Conservation (phyloP, 257 asterid genomes). For the Rhazya stricta region DNA sequence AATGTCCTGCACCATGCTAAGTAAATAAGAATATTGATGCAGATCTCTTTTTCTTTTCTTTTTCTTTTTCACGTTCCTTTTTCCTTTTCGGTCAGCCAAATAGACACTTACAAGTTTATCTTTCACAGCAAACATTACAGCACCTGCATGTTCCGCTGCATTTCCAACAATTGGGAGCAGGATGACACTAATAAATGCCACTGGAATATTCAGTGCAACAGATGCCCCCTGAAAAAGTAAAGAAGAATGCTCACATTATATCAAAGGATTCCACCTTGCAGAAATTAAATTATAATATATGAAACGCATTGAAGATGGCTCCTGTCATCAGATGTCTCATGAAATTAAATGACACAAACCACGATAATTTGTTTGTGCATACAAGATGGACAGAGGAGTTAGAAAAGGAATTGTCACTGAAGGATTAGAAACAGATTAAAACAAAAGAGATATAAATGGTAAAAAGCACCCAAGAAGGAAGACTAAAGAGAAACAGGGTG, state of each 20-base stretch:
- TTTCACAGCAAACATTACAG: slow-evolving; percentile 79
- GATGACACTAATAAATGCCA: slow-evolving; percentile 76
- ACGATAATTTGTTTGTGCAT: background rate
- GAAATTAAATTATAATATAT: background rate
- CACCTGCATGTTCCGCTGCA: slow-evolving; percentile 89
- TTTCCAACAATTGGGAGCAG: slow-evolving; percentile 84
- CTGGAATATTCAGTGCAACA: slow-evolving; percentile 62
- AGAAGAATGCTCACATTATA: slow-evolving; percentile 5
- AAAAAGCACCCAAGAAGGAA: background rate
- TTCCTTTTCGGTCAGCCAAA: background rate
- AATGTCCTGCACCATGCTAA: slow-evolving; percentile 49
- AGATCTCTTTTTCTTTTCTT: no score
- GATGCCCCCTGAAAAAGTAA: slow-evolving; percentile 69
- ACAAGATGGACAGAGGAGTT: background rate
- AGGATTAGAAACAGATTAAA: background rate
- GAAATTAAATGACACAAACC: background rate
- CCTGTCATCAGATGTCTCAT: background rate
- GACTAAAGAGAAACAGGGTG: background rate
- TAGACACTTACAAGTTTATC: slow-evolving; percentile 67
- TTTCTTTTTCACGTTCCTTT: no score
- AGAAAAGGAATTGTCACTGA: background rate
- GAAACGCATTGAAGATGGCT: background rate
- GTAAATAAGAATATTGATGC: slow-evolving; percentile 18
- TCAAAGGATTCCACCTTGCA: background rate
- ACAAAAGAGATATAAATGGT: background rate